Evolutionary conservation across 1,139 yeast genomes (phyloP).

Genomic region (Meyerozyma athensensis): DNA sequence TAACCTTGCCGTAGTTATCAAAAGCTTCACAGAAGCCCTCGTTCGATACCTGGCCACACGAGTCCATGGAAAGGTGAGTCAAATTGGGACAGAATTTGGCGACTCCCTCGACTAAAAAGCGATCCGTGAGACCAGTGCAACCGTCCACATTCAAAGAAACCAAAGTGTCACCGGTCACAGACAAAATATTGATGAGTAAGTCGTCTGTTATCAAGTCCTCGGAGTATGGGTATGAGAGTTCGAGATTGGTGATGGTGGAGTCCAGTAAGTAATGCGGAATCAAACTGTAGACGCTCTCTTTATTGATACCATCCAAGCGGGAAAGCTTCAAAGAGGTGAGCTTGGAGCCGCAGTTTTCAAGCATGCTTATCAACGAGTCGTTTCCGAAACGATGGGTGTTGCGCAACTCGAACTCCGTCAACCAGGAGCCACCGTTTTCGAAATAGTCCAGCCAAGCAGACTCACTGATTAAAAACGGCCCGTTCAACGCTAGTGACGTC

Average conservation of each 20-base stretch:
- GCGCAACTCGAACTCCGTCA: conserved; percentile 51
- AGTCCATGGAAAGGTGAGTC: conserved; percentile 47
- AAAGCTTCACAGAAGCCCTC: conserved; percentile 61
- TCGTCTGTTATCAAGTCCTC: conserved; percentile 71
- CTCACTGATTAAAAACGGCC: conserved; percentile 81
- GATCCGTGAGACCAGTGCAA: conserved; percentile 67
- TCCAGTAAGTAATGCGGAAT: conserved; percentile 56
- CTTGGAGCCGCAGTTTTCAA: conserved; percentile 57
- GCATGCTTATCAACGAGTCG: conserved; percentile 56
- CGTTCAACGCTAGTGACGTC: conserved; percentile 59
- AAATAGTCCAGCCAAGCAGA: conserved; percentile 73
- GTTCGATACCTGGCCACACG: conserved; percentile 60
- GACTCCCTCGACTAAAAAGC: conserved; percentile 53
- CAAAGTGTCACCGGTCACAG: conserved; percentile 60
- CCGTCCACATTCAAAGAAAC: conserved; percentile 62
- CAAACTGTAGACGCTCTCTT: conserved; percentile 54
- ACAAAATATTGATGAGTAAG: conserved; percentile 57
- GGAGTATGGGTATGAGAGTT: conserved; percentile 61
- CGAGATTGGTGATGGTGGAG: conserved; percentile 50
- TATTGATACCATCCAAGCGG: conserved; percentile 65
- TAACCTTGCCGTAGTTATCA: conserved; percentile 36
- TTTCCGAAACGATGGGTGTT: conserved; percentile 82
- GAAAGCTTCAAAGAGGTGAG: conserved; percentile 49
- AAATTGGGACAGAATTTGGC: conserved; percentile 53
- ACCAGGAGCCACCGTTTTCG: conserved; percentile 30